Evolutionary conservation across 805 yeast genomes (phyloP).

Genomic region (Kluyveromyces nonfermentans): DNA sequence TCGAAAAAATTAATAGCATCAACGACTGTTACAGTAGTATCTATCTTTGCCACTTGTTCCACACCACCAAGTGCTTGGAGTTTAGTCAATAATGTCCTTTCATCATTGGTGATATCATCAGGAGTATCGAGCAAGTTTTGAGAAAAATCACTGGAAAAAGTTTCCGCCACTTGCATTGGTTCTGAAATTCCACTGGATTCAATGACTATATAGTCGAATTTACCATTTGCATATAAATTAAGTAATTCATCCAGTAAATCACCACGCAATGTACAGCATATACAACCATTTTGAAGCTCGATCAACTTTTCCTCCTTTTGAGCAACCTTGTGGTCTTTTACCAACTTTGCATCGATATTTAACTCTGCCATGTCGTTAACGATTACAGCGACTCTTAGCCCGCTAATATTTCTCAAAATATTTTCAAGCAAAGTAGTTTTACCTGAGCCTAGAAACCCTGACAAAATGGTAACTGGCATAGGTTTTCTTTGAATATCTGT

Average conservation of each 20-base stretch:
- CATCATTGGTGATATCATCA: slow-evolving; percentile 16
- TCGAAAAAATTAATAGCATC: slow-evolving; percentile 35
- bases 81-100: slow-evolving; percentile 12
- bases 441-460: slow-evolving; percentile 40
- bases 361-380: slow-evolving; percentile 37
- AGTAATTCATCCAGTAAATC: slow-evolving; percentile 38
- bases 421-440: slow-evolving; percentile 39
- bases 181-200: slow-evolving; percentile 41
- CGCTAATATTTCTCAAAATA: slow-evolving; percentile 34
- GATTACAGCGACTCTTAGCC: slow-evolving; percentile 36
- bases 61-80: slow-evolving; percentile 34
- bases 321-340: slow-evolving; percentile 32
- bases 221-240: slow-evolving; percentile 27
- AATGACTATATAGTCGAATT: slow-evolving; percentile 35
- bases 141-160: slow-evolving; percentile 36
- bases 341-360: slow-evolving; percentile 36
- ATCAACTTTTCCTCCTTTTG: slow-evolving; percentile 36
- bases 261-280: slow-evolving; percentile 40
- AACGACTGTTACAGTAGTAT: slow-evolving; percentile 39
- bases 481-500: slow-evolving; percentile 16
- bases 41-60: slow-evolving; percentile 31
- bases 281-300: slow-evolving; percentile 40
- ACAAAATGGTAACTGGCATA: slow-evolving; percentile 37
- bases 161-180: slow-evolving; percentile 44
- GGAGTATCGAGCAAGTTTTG: slow-evolving; percentile 26